phyloP scores from a whole-genome alignment of 2,329 filamentous ascomycete species.

The Cladosporium austrohemisphaericum region DNA sequence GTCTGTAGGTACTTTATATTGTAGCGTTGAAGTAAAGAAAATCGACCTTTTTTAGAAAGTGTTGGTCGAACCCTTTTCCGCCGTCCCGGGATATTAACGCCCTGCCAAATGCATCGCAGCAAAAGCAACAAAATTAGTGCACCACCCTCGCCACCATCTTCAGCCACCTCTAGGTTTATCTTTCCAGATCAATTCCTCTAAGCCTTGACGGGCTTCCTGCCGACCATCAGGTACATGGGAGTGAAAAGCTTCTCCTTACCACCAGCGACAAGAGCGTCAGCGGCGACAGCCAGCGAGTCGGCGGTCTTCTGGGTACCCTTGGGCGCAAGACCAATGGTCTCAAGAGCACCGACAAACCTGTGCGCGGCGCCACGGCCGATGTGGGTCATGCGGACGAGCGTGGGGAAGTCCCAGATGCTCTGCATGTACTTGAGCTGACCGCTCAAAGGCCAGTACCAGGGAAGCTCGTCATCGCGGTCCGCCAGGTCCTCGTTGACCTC shows the following conservation, averaged over 20 bases:
- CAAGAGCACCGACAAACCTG: slow-evolving; percentile 70
- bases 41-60: slow-evolving; percentile 5
- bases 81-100: not conserved
- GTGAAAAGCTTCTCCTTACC: slow-evolving; percentile 90
- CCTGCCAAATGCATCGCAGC: slow-evolving; percentile 3
- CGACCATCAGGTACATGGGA: slow-evolving; percentile 97
- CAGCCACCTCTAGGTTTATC: no score
- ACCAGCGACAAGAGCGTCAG: slow-evolving; percentile 81
- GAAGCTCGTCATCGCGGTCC: slow-evolving; percentile 66
- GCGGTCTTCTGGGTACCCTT: slow-evolving; percentile 91
- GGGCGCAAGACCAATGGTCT: slow-evolving; percentile 71
- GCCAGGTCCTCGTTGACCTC: slow-evolving; percentile 84
- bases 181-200: no score
- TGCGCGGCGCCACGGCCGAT: slow-evolving; percentile 73
- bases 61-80: slow-evolving; percentile 1
- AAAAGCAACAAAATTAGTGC: not conserved
- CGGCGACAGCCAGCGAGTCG: slow-evolving; percentile 76
- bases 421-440: slow-evolving; percentile 82
- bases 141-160: no score
- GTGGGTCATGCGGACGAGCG: slow-evolving; percentile 84
- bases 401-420: slow-evolving; percentile 73
- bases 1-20: slow-evolving; percentile 6
- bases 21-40: not conserved
- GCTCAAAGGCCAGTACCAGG: slow-evolving; percentile 92
- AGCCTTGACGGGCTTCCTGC: slow-evolving; percentile 64